Percentiles rank a stretch among this genome's conserved stretches.
Evolutionary conservation across 2,329 filamentous ascomycete species (phyloP).

Genomic region (Pestalotiopsis sp.): DNA sequence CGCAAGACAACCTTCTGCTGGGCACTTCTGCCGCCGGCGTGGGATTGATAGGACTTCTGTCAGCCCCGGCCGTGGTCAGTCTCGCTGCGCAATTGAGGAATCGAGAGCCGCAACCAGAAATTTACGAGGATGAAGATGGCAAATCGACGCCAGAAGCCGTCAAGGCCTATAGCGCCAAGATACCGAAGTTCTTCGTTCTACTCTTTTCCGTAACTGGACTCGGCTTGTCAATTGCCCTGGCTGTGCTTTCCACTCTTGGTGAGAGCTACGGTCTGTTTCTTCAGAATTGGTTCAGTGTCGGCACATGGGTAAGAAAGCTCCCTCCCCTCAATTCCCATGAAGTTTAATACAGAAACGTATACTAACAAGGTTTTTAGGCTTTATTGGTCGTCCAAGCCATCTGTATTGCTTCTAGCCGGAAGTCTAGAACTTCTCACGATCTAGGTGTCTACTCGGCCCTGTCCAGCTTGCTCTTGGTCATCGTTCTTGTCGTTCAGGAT

Average conservation of each 20-base stretch:
- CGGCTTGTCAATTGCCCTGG: conserved; percentile 57
- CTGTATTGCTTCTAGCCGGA: conserved; percentile 50
- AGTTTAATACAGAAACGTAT: conserved; percentile 9
- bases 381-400: conserved; percentile 56
- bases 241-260: conserved; percentile 53
- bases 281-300: conserved; percentile 63
- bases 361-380: conserved; percentile 37
- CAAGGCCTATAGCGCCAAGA: conserved; percentile 62
- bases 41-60: conserved; percentile 25
- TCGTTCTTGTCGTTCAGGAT: conserved; percentile 48
- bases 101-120: conserved; percentile 38
- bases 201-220: conserved; percentile 58
- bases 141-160: conserved; percentile 66
- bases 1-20: conserved; percentile 22
- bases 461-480: conserved; percentile 48
- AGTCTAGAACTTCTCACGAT: conserved; percentile 54
- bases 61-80: conserved; percentile 26
- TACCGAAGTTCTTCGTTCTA: conserved; percentile 58
- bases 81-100: conserved; percentile 23
- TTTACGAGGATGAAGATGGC: conserved; percentile 73
- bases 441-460: conserved; percentile 56
- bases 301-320: conserved; percentile 60
- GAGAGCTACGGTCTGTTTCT: conserved; percentile 44
- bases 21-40: conserved; percentile 29
- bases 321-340: conserved; percentile 24